phyloP scores from a whole-genome alignment of 1,139 yeast species.

The Magnusiomyces paraingens region DNA sequence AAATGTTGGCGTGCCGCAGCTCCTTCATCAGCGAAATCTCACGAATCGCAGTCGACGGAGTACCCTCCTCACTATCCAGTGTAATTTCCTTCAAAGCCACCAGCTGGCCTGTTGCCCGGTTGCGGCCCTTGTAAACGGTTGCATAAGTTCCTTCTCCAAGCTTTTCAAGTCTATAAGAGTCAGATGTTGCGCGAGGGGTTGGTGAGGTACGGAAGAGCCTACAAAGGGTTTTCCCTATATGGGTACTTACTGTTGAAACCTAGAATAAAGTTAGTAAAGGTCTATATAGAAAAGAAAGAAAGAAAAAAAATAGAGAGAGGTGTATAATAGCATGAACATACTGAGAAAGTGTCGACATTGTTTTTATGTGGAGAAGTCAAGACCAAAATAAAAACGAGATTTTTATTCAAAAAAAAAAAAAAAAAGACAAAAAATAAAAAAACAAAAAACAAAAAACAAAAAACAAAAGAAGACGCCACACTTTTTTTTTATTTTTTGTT shows the following conservation, averaged over 20 bases:
- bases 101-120: slow-evolving; percentile 82
- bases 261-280: slow-evolving; percentile 6
- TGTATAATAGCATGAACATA: slow-evolving; percentile 14
- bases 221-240: no score
- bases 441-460: no score
- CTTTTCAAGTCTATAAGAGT: slow-evolving; percentile 55
- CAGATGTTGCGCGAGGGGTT: slow-evolving; percentile 16
- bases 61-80: slow-evolving; percentile 93
- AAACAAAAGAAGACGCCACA: no score
- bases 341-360: slow-evolving; percentile 22
- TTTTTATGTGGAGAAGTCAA: no score
- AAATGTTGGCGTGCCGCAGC: slow-evolving; percentile 88
- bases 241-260: slow-evolving; percentile 22
- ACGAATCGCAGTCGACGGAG: slow-evolving; percentile 96
- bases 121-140: slow-evolving; percentile 93
- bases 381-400: no score
- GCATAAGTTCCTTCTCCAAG: slow-evolving; percentile 98
- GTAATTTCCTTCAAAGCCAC: slow-evolving; percentile 95
- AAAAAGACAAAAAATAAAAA: no score
- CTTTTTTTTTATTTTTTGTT: no score
- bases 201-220: no score
- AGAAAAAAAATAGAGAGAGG: not conserved
- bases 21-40: slow-evolving; percentile 97
- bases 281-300: not conserved
- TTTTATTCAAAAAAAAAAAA: no score